Evolutionary conservation across 768 basidiomycete genomes (phyloP).

Genomic region (Tricholoma furcatifolium): DNA sequence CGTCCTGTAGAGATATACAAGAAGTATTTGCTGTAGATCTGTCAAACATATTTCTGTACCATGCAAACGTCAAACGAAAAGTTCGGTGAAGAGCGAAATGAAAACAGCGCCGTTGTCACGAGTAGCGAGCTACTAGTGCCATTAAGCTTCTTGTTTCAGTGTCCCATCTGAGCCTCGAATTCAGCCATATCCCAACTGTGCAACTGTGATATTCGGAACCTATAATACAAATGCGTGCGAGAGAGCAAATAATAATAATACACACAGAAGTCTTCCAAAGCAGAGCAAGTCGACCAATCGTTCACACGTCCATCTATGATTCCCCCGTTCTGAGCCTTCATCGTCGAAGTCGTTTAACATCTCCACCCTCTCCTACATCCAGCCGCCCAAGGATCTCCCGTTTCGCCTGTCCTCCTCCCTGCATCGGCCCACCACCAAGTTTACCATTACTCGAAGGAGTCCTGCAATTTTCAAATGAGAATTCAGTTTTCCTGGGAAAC

Average conservation of each 20-base stretch:
- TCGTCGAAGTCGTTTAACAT: slow-evolving; percentile 40
- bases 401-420: slow-evolving; percentile 25
- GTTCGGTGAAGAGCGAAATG: too few species aligned
- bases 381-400: slow-evolving; percentile 34
- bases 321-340: background rate
- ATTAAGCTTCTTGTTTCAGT: too few species aligned
- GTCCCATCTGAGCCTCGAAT: too few species aligned
- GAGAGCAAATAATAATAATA: slow-evolving; percentile 8
- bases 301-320: too few species aligned
- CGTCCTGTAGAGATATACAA: too few species aligned
- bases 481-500: background rate
- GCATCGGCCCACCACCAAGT: slow-evolving; percentile 38
- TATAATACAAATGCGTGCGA: slow-evolving; percentile 9
- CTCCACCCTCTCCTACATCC: slow-evolving; percentile 38
- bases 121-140: too few species aligned
- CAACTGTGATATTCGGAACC: background rate
- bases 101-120: too few species aligned
- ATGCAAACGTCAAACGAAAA: too few species aligned
- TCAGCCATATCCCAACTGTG: too few species aligned
- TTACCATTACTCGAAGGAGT: slow-evolving; percentile 21
- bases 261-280: background rate
- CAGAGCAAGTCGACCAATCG: background rate
- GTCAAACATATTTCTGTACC: too few species aligned
- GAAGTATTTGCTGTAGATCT: too few species aligned
- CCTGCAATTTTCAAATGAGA: slow-evolving; percentile 8